phyloP scores from a whole-genome alignment of 495 filamentous ascomycete genomes.

The Penicillium daleae region DNA sequence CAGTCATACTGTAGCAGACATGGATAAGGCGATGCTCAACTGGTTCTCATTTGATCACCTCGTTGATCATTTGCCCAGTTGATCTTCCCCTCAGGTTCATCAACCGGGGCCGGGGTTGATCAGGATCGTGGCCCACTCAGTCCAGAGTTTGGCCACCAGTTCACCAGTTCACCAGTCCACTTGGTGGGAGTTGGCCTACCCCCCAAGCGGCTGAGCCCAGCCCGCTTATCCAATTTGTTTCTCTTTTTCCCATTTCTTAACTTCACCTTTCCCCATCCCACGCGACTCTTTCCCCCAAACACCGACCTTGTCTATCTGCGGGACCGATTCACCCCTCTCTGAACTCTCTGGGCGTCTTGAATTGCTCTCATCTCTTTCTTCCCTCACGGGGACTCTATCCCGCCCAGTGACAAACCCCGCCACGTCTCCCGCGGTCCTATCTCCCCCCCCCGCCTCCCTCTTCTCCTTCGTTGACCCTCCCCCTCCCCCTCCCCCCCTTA shows the following conservation, averaged over 20 bases:
- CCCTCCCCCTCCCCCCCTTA: conserved; percentile 24
- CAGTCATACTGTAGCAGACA: too few species aligned
- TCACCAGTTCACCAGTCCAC: background rate
- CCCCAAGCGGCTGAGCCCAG: conserved; percentile 16
- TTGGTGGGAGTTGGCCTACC: background rate
- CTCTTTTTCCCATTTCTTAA: conserved; percentile 30
- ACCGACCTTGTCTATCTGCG: background rate
- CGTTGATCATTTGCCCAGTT: background rate
- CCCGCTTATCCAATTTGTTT: conserved; percentile 36
- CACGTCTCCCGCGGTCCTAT: conserved; percentile 26
- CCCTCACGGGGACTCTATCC: conserved; percentile 23
- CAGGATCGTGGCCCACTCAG: conserved; percentile 1
- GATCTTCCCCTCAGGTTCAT: background rate
- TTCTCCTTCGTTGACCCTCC: conserved; percentile 2
- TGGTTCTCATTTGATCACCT: background rate
- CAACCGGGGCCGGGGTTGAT: conserved; percentile 3
- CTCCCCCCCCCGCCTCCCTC: conserved; percentile 15
- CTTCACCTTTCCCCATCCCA: conserved; percentile 17
- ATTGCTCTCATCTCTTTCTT: conserved; percentile 11
- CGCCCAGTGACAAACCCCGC: conserved; percentile 18
- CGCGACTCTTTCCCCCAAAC: conserved; percentile 16
- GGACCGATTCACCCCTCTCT: background rate
- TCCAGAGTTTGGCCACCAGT: background rate
- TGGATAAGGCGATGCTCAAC: background rate
- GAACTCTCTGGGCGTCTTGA: background rate